These are phyloP conservation scores for Hydrangea macrophylla DNA, from an alignment of 148 eudicot genomes.

Conservation along the genomic window DNA sequence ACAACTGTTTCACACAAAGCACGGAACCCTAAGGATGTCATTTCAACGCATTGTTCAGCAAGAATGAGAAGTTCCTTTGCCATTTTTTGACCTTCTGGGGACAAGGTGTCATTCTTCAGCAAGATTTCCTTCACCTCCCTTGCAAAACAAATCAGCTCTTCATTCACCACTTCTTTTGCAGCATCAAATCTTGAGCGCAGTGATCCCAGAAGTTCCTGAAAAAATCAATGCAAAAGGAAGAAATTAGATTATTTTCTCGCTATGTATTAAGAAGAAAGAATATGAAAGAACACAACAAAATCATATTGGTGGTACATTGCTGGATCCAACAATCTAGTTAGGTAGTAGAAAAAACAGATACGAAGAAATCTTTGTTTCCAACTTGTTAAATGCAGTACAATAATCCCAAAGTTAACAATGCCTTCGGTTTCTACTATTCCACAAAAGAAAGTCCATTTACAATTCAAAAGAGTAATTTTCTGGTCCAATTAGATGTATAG, in stretches of 20 bases:
- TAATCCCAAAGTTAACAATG: not conserved
- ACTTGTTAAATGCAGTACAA: not conserved
- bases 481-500: not conserved
- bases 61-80: slow-evolving; percentile 45
- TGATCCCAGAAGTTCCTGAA: slow-evolving; percentile 57
- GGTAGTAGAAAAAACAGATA: not conserved
- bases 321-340: slow-evolving; percentile 3
- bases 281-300: no score
- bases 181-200: slow-evolving; percentile 54
- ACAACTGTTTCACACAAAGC: slow-evolving; percentile 54
- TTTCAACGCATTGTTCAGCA: slow-evolving; percentile 37
- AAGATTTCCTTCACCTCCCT: slow-evolving; percentile 39
- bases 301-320: not conserved
- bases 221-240: slow-evolving; percentile 8
- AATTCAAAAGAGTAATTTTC: not conserved
- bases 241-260: no score
- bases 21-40: slow-evolving; percentile 47
- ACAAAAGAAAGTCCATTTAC: not conserved
- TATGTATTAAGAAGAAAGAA: not conserved
- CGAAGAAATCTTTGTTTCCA: not conserved
- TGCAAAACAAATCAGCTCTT: slow-evolving; percentile 45
- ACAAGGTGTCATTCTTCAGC: slow-evolving; percentile 29
- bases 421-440: not conserved
- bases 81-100: slow-evolving; percentile 36
- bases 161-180: slow-evolving; percentile 55